Base-by-base conservation (phyloP, 805 yeast genomes). In the Pichia kluyveri region DNA sequence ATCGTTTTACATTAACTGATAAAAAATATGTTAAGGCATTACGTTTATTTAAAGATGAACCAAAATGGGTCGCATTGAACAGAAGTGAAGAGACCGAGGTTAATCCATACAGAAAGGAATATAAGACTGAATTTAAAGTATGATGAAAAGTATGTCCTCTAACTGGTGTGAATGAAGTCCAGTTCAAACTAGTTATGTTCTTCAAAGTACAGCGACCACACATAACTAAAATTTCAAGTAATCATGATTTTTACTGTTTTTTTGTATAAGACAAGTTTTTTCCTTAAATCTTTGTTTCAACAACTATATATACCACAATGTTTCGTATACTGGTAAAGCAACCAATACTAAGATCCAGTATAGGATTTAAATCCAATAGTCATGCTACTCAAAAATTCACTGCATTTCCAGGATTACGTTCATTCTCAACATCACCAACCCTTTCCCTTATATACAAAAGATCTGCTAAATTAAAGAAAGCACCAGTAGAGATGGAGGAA, bases 1-100 rank as follows among this genome's bases (percentile, higher is more conserved):
- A 91, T 67, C 76, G 99, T 27, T 91, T 91, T 66, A 88, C 97
- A 1, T 72, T 91, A 54, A 74, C 88, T 10, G 66, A 70, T 41
- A 60, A 69, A 44, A 79, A 80, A 62, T 75, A 76, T 55, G 83
- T 91, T 55, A 76, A 77, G 50, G 96, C 98, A 5, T 63, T 86
- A 59, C 72, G 99, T 55, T 68, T 91, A 56, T 91, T 91, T 70
- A 80, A 88, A 64, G 96, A 88, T 57, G 96, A 90, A 68, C 98
- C 98, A 28, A 91, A 89, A 63, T 91, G 99, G 99, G 78, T 83
- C 36, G 95, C 96, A 9, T 76, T 86, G 58, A 77, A 79, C 60
- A 76, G 95, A 51, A 52, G 53, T 14, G 48, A 55, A 5, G 23
- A 51, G 17, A 76, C 71, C 8, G 83, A 43, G 3, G 26, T 23